Percentiles rank a stretch among this genome's conserved stretches.
phyloP scores from a whole-genome alignment of 768 basidiomycete genomes.

The Suillus decipiens region DNA sequence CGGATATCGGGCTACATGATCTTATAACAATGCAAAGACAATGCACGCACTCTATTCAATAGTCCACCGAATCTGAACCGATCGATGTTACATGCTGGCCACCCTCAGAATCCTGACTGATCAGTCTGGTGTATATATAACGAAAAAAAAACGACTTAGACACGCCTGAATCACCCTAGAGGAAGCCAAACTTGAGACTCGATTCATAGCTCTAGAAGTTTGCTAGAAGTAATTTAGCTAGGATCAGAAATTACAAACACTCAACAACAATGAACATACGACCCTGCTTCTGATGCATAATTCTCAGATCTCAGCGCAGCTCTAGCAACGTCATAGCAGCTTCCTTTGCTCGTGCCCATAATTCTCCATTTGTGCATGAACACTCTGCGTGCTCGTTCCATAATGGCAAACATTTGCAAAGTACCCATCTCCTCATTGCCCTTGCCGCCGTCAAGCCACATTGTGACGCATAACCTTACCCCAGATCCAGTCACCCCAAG shows the following conservation, averaged over 20 bases:
- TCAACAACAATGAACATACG: neutral
- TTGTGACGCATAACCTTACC: slow-evolving; percentile 51
- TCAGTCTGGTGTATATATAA: neutral
- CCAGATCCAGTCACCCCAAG: slow-evolving; percentile 61
- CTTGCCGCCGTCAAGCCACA: slow-evolving; percentile 43
- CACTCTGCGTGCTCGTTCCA: slow-evolving; percentile 12
- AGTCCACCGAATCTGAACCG: neutral
- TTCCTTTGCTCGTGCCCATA: neutral
- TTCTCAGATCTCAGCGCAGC: neutral
- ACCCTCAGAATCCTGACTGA: neutral
- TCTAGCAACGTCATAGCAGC: neutral
- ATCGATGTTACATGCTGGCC: neutral
- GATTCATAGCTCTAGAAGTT: no score
- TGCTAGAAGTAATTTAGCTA: no score
- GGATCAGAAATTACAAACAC: neutral
- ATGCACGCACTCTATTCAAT: neutral
- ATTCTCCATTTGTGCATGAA: slow-evolving; percentile 19
- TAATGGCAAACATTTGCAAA: slow-evolving; percentile 27
- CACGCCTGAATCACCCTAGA: neutral
- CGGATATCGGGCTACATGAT: neutral
- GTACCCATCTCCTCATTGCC: slow-evolving; percentile 48
- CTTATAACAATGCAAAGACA: neutral
- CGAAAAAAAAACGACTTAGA: neutral
- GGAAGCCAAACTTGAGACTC: neutral
- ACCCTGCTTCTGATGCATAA: neutral